A percentile compares a stretch with the other conserved stretches of the same genome.
phyloP scores from a whole-genome alignment of 768 basidiomycete genomes.

The Paxillus rubicundulus region DNA sequence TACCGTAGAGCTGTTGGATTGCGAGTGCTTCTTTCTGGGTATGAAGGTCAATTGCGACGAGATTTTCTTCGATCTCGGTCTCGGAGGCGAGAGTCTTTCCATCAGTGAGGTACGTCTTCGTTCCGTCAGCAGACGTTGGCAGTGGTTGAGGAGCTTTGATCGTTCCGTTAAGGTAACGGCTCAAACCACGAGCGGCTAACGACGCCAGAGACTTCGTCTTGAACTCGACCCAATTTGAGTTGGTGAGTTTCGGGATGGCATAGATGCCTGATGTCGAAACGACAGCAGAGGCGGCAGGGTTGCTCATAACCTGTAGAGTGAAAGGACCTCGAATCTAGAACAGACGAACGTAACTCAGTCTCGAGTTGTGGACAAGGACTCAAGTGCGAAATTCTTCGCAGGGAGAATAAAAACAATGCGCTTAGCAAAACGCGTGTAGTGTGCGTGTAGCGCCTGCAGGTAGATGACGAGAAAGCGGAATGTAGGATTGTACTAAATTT shows the following conservation, averaged over 20 bases:
- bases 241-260: background rate
- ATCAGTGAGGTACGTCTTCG: background rate
- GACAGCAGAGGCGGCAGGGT: background rate
- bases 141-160: background rate
- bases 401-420: too few relatives aligned
- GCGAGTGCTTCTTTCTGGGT: background rate
- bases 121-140: background rate
- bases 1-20: background rate
- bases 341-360: background rate
- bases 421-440: too few relatives aligned
- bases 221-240: background rate
- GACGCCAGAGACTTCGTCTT: background rate
- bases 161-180: background rate
- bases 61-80: background rate
- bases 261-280: background rate
- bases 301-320: constrained; percentile 1
- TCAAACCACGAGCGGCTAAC: background rate
- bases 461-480: too few relatives aligned
- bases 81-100: background rate
- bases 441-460: too few relatives aligned
- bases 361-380: too few relatives aligned
- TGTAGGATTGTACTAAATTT: too few relatives aligned
- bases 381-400: too few relatives aligned
- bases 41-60: background rate
- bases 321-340: background rate